phyloP scores from a whole-genome alignment of 2,329 filamentous ascomycete genomes.

The Graphilbum sp. region DNA sequence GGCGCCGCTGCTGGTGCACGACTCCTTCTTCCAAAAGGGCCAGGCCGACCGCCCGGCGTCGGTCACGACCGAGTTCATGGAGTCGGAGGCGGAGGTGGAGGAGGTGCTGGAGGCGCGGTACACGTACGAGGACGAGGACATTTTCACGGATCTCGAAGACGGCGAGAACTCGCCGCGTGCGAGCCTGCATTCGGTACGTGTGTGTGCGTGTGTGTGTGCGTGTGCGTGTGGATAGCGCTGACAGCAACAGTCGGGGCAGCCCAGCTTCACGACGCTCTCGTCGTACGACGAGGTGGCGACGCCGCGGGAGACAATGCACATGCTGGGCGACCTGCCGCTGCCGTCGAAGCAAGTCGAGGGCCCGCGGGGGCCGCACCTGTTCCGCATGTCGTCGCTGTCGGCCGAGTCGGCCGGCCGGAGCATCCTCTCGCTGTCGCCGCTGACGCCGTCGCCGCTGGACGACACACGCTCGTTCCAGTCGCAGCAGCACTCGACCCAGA shows the following conservation, averaged over 20 bases:
- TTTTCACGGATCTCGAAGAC: conserved; percentile 42
- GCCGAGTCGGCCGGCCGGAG: conserved; percentile 24
- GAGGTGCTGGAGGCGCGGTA: too few species aligned
- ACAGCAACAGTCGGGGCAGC: conserved; percentile 42
- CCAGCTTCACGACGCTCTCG: conserved; percentile 73
- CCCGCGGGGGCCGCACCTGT: conserved; percentile 73
- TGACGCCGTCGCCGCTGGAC: conserved; percentile 37
- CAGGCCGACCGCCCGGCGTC: conserved; percentile 42
- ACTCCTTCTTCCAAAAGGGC: conserved; percentile 43
- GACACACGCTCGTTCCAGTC: background rate
- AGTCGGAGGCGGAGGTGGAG: conserved; percentile 58
- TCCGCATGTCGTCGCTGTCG: conserved; percentile 50
- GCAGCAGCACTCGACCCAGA: background rate
- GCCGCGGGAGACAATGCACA: conserved; percentile 41
- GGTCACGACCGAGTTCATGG: conserved; percentile 60
- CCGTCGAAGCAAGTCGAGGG: conserved; percentile 54
- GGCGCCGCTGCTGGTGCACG: conserved; percentile 22
- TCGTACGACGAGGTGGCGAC: conserved; percentile 74
- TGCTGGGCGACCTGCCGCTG: conserved; percentile 25
- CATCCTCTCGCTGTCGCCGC: conserved; percentile 52
- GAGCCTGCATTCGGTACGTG: conserved; percentile 56
- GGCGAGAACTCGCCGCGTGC: conserved; percentile 44
- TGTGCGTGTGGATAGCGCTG: too few species aligned
- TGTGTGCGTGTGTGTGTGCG: too few species aligned
- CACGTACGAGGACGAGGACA: too few species aligned